A percentile compares a stretch with the other conserved stretches of the same genome.
Conservation (phyloP, 2,329 filamentous ascomycete species). For the Pestalotiopsis fici region DNA sequence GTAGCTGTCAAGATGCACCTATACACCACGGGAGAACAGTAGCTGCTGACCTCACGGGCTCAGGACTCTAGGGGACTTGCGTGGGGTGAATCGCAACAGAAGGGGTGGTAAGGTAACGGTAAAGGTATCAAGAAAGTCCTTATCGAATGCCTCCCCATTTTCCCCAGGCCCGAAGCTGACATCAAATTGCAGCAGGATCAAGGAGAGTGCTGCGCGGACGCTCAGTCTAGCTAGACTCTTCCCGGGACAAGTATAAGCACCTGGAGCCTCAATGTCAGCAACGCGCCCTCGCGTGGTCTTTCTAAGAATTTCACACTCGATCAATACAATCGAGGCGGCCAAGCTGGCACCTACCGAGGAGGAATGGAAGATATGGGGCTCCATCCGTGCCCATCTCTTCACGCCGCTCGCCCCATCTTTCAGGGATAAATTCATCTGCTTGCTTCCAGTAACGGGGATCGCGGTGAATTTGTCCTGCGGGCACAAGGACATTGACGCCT, state of each 20-base stretch:
- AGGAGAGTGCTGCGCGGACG: conserved; percentile 18
- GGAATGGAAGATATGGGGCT: conserved; percentile 22
- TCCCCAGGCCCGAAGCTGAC: conserved; percentile 23
- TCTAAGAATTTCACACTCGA: not conserved
- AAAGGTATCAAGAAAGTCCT: conserved; percentile 17
- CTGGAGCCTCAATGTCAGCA: not conserved
- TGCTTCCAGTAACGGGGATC: conserved; percentile 19
- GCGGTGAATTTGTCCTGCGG: conserved; percentile 25
- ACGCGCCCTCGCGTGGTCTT: not conserved
- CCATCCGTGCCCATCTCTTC: conserved; percentile 21
- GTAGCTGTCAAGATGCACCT: too few relatives aligned
- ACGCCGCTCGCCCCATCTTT: conserved; percentile 20
- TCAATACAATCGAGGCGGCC: not conserved
- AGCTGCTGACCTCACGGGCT: too few relatives aligned
- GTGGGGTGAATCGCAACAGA: conserved; percentile 14
- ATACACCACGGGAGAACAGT: too few relatives aligned
- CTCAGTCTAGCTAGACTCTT: conserved; percentile 20
- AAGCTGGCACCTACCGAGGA: conserved; percentile 13
- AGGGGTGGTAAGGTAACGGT: conserved; percentile 15
- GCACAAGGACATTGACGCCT: conserved; percentile 24
- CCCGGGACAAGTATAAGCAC: conserved; percentile 20
- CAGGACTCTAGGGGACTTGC: not conserved
- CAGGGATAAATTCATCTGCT: conserved; percentile 20
- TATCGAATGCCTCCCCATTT: conserved; percentile 19
- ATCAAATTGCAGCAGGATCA: conserved; percentile 17